A percentile compares a stretch with the other conserved stretches of the same genome.
Conservation (phyloP, 2,329 filamentous ascomycete genomes). For the Trichoderma citrinoviride region DNA sequence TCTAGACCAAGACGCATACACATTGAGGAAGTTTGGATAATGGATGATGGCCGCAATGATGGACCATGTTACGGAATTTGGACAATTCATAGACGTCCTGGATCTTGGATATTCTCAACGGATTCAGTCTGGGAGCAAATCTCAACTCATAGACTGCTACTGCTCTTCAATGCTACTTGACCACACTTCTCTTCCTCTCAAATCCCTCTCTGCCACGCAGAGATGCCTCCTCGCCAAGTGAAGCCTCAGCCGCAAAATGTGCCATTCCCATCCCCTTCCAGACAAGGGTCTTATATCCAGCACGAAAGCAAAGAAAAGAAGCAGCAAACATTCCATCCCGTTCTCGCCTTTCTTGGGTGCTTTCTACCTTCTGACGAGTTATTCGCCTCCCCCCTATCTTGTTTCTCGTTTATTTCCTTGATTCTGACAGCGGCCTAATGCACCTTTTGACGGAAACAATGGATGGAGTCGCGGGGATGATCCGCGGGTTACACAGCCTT, state of each 20-base stretch:
- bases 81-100: neutral
- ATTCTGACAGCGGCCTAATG: neutral
- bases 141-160: neutral
- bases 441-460: neutral
- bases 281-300: neutral
- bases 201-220: neutral
- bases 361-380: no score
- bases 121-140: neutral
- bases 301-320: neutral
- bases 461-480: neutral
- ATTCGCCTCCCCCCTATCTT: neutral
- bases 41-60: neutral
- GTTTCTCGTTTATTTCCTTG: neutral
- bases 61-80: neutral
- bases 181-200: neutral
- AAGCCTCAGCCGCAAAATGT: constrained; percentile 1
- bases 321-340: neutral
- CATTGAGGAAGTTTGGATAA: neutral
- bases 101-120: neutral
- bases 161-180: neutral
- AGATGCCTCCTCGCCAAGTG: neutral
- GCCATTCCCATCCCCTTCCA: neutral
- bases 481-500: neutral
- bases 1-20: neutral
- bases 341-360: neutral